These are phyloP conservation scores for Cryptosporidium ryanae DNA, from an alignment of 169 alveolate species.

Conservation along the genomic window DNA sequence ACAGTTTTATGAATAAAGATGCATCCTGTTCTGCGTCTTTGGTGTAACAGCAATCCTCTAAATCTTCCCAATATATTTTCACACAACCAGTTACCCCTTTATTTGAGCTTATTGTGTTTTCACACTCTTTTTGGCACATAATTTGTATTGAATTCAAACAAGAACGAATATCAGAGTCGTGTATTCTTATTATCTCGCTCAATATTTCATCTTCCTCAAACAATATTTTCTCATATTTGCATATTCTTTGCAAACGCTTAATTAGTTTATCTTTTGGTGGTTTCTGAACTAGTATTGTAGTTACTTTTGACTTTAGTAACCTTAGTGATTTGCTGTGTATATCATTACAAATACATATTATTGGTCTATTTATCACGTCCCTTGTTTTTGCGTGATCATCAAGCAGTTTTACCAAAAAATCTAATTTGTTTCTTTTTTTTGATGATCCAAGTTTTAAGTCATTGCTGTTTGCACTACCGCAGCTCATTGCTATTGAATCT, in stretches of 20 bases:
- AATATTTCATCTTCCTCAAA: conserved; percentile 76
- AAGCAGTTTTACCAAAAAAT: conserved; percentile 62
- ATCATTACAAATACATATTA: conserved; percentile 83
- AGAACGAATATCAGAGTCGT: conserved; percentile 40
- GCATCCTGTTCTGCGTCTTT: conserved; percentile 53
- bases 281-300: conserved; percentile 77
- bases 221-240: conserved; percentile 78
- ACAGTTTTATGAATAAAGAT: conserved; percentile 23
- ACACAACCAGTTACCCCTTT: background rate
- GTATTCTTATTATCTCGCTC: conserved; percentile 23
- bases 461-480: conserved; percentile 1
- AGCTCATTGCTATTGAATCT: conserved; percentile 79
- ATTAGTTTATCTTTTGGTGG: conserved; percentile 77
- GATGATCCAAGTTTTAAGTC: background rate
- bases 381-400: conserved; percentile 57
- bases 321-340: conserved; percentile 80
- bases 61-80: conserved; percentile 46
- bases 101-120: background rate
- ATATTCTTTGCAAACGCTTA: conserved; percentile 75
- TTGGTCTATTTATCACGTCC: conserved; percentile 82
- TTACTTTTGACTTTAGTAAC: conserved; percentile 79
- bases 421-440: background rate
- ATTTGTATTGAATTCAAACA: conserved; percentile 39
- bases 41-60: conserved; percentile 52
- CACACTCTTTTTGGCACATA: conserved; percentile 44